Evolutionary conservation across 2,329 filamentous ascomycete genomes (phyloP), one percentile per base, ranked within the genome.

Genomic region (Trichoderma gracile): DNA sequence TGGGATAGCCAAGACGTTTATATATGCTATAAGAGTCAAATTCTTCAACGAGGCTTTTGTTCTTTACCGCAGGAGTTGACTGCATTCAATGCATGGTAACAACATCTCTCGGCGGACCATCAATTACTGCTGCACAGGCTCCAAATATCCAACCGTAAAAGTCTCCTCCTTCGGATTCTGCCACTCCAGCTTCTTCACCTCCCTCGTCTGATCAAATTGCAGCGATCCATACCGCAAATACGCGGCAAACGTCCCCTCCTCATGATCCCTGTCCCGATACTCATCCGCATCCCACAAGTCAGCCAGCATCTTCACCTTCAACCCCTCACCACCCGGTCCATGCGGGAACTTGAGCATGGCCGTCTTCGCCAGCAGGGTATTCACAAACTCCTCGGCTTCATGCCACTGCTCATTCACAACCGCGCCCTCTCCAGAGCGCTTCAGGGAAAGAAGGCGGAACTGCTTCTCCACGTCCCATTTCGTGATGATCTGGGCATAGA

Each of bases 311-410:
- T 52, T 65, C 23, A 69, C 67, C 42, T 75, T 42, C 1, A 65
- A 10, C n/a, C 67, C 67, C n/a, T 12, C 30, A 19, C 14, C 38
- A 60, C 74, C 73, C 0, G 71, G 52, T 0, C 59, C 75, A 65
- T 76, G 76, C 1, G 72, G 73, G n/a, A 78, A 72, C 63, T 78
- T 78, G 67, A 76, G 70, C 71, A 76, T 69, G 3, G 69, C 69
- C 4, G 72, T 71, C 47, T 70, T 69, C 12, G 75, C 71, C 50
- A 78, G 66, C 46, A 76, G 40, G 6, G 67, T 68, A 73, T 74
- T 76, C 3, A 73, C 66, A 9, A 71, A 25, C 33, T 67, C 66
- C 40, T 73, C 69, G 0, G 71, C 72, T 43, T 69, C 64, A 12
- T 71, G 55, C 38, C 70, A 70, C 25, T 52, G 40, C n/a, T 62